Percentiles rank a stretch among this genome's conserved stretches.
These are phyloP conservation scores for Daldinia vernicosa DNA, from an alignment of 495 filamentous ascomycete genomes.

Conservation along the genomic window DNA sequence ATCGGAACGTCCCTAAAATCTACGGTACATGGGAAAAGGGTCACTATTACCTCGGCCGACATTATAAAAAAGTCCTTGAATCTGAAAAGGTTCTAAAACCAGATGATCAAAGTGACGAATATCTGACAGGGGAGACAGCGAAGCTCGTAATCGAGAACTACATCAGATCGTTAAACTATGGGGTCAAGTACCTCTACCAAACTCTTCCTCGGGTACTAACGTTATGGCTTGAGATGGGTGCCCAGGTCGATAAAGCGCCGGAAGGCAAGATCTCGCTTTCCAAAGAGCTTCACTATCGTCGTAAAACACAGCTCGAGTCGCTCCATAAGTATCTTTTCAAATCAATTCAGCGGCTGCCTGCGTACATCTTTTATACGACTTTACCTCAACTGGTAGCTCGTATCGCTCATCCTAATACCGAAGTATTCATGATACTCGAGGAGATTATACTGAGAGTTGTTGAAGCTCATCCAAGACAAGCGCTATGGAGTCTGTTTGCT, in stretches of 20 bases:
- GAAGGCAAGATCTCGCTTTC: constrained; percentile 71
- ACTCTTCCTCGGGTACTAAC: constrained; percentile 90
- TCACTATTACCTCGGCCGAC: constrained; percentile 94
- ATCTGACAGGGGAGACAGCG: constrained; percentile 77
- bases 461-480: constrained; percentile 81
- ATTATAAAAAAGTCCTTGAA: constrained; percentile 96
- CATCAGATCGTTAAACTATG: constrained; percentile 82
- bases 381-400: constrained; percentile 91
- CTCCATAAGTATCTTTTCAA: constrained; percentile 79
- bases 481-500: constrained; percentile 91
- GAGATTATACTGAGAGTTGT: constrained; percentile 85
- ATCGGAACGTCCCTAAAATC: constrained; percentile 72
- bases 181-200: constrained; percentile 94
- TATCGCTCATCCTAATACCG: constrained; percentile 82
- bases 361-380: constrained; percentile 90
- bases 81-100: constrained; percentile 80
- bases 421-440: constrained; percentile 77
- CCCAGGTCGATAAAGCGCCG: constrained; percentile 70
- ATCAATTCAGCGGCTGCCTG: constrained; percentile 76
- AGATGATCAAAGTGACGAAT: constrained; percentile 66
- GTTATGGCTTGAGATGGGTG: constrained; percentile 91
- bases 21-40: constrained; percentile 89
- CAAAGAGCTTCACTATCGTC: constrained; percentile 63
- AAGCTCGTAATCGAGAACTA: constrained; percentile 95
- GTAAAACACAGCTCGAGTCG: constrained; percentile 71